Conservation (phyloP, 768 basidiomycete species). For the Tephrocybe sp. region DNA sequence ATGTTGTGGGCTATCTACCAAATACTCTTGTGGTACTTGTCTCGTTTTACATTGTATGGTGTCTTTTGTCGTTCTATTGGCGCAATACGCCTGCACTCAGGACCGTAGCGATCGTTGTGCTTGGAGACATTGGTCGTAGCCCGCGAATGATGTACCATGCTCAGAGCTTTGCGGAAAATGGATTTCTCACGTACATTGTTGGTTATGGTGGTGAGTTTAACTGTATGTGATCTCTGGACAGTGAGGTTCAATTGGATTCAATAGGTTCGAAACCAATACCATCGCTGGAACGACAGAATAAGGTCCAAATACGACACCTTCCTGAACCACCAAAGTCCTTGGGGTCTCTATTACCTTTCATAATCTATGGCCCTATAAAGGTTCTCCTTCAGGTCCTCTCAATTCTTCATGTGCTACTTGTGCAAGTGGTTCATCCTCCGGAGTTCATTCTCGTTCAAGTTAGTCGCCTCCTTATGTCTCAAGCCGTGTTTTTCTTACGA, state of each 20-base stretch:
- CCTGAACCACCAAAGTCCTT: conserved; percentile 58
- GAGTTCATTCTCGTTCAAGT: conserved; percentile 92
- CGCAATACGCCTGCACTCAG: conserved; percentile 46
- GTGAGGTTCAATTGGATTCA: conserved; percentile 3
- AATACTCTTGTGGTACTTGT: conserved; percentile 8
- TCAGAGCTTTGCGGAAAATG: conserved; percentile 81
- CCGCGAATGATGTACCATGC: conserved; percentile 99
- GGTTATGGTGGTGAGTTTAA: conserved; percentile 72
- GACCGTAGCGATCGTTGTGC: conserved; percentile 85
- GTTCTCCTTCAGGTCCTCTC: conserved; percentile 65
- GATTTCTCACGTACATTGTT: conserved; percentile 77
- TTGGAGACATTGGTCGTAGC: conserved; percentile 94
- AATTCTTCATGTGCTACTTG: conserved; percentile 62
- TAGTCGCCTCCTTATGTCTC: conserved; percentile 22
- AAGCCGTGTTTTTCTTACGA: background rate
- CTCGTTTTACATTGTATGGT: conserved; percentile 30
- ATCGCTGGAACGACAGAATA: conserved; percentile 65
- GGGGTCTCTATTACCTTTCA: conserved; percentile 52
- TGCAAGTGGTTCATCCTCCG: conserved; percentile 63
- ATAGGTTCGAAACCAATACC: conserved; percentile 79
- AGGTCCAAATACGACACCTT: conserved; percentile 67
- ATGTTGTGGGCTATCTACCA: conserved; percentile 7
- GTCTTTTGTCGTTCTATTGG: conserved; percentile 31
- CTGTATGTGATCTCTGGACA: background rate
- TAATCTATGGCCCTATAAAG: conserved; percentile 80